These are phyloP conservation scores for Gracilaria gracilis DNA, from an alignment of 23 red algal genomes.

Conservation along the genomic window DNA sequence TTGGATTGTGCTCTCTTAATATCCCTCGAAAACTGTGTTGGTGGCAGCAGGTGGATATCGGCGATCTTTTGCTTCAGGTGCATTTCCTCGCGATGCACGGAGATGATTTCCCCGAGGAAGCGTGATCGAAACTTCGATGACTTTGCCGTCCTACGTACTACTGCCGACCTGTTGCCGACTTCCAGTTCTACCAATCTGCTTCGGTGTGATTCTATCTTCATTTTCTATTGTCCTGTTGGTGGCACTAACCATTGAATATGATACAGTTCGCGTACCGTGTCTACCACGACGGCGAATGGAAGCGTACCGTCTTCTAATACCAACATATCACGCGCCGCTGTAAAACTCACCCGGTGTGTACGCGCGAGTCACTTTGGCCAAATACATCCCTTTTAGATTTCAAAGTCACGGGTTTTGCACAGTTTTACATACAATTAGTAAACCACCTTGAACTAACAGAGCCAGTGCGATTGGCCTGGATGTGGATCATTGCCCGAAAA, in stretches of 20 bases:
- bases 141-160: constrained; percentile 62
- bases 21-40: too few relatives aligned
- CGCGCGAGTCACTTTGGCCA: constrained; percentile 74
- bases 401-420: constrained; percentile 76
- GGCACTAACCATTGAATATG: constrained; percentile 75
- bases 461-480: constrained; percentile 83
- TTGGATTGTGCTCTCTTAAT: too few relatives aligned
- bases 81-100: constrained; percentile 64
- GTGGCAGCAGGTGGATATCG: constrained; percentile 64
- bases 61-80: constrained; percentile 66
- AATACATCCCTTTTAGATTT: constrained; percentile 70
- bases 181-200: constrained; percentile 74
- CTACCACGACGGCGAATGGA: constrained; percentile 72
- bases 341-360: constrained; percentile 57
- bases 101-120: constrained; percentile 77
- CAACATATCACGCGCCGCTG: constrained; percentile 60
- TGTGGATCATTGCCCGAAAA: constrained; percentile 51
- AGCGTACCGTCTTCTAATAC: constrained; percentile 63
- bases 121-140: constrained; percentile 61
- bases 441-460: constrained; percentile 46
- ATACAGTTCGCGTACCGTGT: constrained; percentile 85
- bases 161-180: constrained; percentile 36
- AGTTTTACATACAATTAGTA: constrained; percentile 73
- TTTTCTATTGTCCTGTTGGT: constrained; percentile 71
- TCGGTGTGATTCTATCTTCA: constrained; percentile 62